Evolutionary conservation across 495 filamentous ascomycete species (phyloP).

Genomic region (Aspergillus incahuasiensis): DNA sequence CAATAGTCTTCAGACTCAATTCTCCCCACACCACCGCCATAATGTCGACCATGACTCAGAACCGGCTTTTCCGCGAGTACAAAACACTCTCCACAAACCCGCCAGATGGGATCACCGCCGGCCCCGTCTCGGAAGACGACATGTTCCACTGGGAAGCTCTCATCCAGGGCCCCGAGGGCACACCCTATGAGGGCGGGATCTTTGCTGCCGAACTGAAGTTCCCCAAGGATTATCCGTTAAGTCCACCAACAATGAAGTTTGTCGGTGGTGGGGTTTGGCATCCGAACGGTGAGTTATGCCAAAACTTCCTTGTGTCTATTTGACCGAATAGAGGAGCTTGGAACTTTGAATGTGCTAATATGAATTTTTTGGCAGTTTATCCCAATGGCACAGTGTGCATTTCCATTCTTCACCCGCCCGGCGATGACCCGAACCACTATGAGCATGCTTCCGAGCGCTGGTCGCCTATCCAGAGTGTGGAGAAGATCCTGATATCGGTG

Average conservation of each 20-base stretch:
- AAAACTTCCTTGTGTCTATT: constrained; percentile 1
- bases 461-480: constrained; percentile 93
- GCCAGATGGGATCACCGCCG: constrained; percentile 91
- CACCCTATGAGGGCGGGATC: constrained; percentile 90
- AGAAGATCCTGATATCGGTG: constrained; percentile 95
- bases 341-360: neutral
- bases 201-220: constrained; percentile 94
- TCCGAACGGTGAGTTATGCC: constrained; percentile 75
- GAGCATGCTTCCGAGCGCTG: constrained; percentile 94
- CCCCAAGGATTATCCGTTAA: constrained; percentile 91
- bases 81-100: constrained; percentile 76
- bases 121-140: constrained; percentile 90
- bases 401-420: constrained; percentile 95
- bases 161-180: constrained; percentile 91
- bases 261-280: constrained; percentile 83
- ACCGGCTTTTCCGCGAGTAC: constrained; percentile 97
- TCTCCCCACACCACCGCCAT: neutral
- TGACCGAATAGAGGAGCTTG: neutral
- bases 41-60: constrained; percentile 61
- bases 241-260: constrained; percentile 93
- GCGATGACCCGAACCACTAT: constrained; percentile 98
- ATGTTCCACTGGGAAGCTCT: constrained; percentile 95
- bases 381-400: constrained; percentile 91
- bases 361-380: constrained; percentile 60
- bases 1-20: neutral